Percentiles rank a stretch among this genome's conserved stretches.
Evolutionary conservation across 1,139 yeast species (phyloP).

Genomic region (Geotrichum histeridarum): DNA sequence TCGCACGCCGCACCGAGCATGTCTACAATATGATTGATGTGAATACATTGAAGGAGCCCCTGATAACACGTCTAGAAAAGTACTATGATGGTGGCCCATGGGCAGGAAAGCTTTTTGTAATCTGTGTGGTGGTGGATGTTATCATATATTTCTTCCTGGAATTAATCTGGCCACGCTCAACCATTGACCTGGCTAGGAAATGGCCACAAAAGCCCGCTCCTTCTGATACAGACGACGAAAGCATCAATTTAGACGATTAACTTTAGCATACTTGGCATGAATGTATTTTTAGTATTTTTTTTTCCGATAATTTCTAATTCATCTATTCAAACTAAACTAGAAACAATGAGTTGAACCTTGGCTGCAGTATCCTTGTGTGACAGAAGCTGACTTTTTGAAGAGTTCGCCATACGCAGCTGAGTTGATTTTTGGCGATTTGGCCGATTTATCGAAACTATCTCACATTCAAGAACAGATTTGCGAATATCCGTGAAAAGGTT

Average conservation of each 20-base stretch:
- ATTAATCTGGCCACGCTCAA: conserved; percentile 59
- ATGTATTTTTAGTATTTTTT: background rate
- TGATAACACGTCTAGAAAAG: conserved; percentile 51
- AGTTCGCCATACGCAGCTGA: background rate
- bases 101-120: conserved; percentile 77
- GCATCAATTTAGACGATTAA: background rate
- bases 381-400: background rate
- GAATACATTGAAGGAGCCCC: conserved; percentile 44
- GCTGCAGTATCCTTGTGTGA: conserved; percentile 5
- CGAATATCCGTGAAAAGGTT: conserved; percentile 21
- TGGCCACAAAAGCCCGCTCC: conserved; percentile 52
- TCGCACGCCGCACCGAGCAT: conserved; percentile 76
- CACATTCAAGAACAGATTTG: conserved; percentile 19
- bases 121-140: conserved; percentile 76
- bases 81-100: conserved; percentile 73
- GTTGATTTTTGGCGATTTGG: conserved; percentile 7
- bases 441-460: conserved; percentile 16
- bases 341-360: conserved; percentile 4
- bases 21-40: conserved; percentile 60
- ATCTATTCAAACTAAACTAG: conserved; percentile 2
- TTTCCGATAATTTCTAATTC: background rate
- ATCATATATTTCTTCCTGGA: conserved; percentile 60
- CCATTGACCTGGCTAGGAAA: conserved; percentile 66
- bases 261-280: background rate
- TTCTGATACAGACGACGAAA: conserved; percentile 3